A percentile compares a stretch with the other conserved stretches of the same genome.
phyloP scores from a whole-genome alignment of 164 flowering plant species.

The Warburgia ugandensis region DNA sequence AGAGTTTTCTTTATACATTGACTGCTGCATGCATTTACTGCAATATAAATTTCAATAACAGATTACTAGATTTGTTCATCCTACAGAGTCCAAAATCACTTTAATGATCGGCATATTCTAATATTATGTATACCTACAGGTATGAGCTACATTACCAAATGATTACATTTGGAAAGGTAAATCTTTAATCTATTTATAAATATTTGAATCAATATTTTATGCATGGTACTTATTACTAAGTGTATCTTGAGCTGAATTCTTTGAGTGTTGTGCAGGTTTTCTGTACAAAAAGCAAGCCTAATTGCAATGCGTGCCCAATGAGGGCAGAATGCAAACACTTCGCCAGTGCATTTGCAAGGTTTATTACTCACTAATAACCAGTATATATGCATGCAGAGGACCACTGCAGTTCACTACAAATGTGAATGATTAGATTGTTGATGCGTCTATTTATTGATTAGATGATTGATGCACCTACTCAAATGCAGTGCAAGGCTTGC shows the following conservation, averaged over 20 bases:
- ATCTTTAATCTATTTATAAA: not conserved
- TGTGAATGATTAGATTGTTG: too few species aligned
- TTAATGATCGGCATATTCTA: not conserved
- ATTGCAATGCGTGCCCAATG: constrained; percentile 86
- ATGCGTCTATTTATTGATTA: not conserved
- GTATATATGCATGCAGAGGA: too few species aligned
- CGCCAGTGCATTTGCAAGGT: constrained; percentile 89
- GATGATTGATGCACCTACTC: constrained; percentile 7
- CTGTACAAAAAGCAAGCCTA: constrained; percentile 83
- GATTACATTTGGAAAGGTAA: constrained; percentile 95
- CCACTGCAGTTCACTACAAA: too few species aligned
- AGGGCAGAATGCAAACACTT: constrained; percentile 77
- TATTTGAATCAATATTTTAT: too few species aligned
- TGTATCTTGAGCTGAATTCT: not conserved
- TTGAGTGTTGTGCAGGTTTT: constrained; percentile 57
- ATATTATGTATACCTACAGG: constrained; percentile 28
- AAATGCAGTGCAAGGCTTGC: constrained; percentile 82
- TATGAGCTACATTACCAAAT: constrained; percentile 85
- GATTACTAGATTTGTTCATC: not conserved
- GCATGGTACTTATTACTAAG: too few species aligned
- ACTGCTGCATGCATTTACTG: not conserved
- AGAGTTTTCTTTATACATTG: not conserved
- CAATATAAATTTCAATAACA: not conserved
- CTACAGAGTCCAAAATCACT: not conserved
- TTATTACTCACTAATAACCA: not conserved